Percentiles rank a stretch among this genome's conserved stretches.
phyloP scores from a whole-genome alignment of 1,284 basidiomycete genomes.

The Moniliophthora roreri region DNA sequence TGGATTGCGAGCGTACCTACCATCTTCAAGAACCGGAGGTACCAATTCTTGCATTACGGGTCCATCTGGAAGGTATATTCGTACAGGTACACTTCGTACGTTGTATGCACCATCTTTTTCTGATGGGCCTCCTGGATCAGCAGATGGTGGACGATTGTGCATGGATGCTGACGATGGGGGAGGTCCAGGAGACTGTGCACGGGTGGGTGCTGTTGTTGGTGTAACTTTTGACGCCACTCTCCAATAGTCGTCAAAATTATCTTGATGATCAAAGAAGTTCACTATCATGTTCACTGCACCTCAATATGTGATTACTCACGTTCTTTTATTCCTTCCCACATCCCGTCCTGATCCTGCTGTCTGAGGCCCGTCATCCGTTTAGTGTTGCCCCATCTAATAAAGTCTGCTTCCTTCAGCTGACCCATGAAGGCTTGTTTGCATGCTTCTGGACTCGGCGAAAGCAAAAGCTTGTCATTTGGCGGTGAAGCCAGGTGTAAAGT shows the following conservation, averaged over 20 bases:
- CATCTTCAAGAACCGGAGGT: slow-evolving; percentile 72
- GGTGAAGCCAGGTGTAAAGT: slow-evolving; percentile 85
- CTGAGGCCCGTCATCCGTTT: slow-evolving; percentile 87
- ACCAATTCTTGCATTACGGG: slow-evolving; percentile 90
- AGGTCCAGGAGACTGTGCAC: slow-evolving; percentile 52
- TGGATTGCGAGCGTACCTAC: slow-evolving; percentile 31
- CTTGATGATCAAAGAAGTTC: slow-evolving; percentile 45
- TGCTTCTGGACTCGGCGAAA: slow-evolving; percentile 75
- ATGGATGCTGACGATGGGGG: slow-evolving; percentile 50
- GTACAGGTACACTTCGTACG: slow-evolving; percentile 84
- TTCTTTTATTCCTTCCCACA: slow-evolving; percentile 93
- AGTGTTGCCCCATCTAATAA: slow-evolving; percentile 92
- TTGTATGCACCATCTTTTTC: slow-evolving; percentile 79
- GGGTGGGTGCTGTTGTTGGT: slow-evolving; percentile 58
- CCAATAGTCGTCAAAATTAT: slow-evolving; percentile 95
- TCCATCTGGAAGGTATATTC: slow-evolving; percentile 90
- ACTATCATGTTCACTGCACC: slow-evolving; percentile 11
- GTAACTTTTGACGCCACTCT: slow-evolving; percentile 87
- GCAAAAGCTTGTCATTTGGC: slow-evolving; percentile 81
- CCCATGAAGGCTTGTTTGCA: slow-evolving; percentile 93
- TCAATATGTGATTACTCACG: slow-evolving; percentile 51
- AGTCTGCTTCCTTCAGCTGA: slow-evolving; percentile 93
- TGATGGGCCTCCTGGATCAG: slow-evolving; percentile 56
- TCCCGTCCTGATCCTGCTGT: slow-evolving; percentile 87
- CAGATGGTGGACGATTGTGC: slow-evolving; percentile 67